Evolutionary conservation across 306 rosid species (phyloP), one percentile per base, ranked within the genome.

Genomic region (Cyclanthera cordifolia): DNA sequence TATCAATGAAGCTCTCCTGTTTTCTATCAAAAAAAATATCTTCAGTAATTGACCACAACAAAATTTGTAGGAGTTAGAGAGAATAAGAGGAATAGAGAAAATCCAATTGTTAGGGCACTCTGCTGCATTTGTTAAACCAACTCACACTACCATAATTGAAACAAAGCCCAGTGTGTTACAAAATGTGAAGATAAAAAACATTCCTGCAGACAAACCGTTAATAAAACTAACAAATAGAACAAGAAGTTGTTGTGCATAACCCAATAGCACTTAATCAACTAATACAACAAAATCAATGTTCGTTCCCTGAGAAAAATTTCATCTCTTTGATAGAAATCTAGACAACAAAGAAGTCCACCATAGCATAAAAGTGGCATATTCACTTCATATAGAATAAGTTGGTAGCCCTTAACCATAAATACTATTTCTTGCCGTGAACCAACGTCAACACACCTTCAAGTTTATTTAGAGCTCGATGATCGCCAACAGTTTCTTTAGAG

Each of bases 181-280:
- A 72, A 70, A 66, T 69, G 61, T 63, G 21, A 75, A 75, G 59
- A 66, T 75, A 73, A 74, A 70, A 51, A 59, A 9, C 54, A 55
- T 56, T 37, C 73, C 25, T 30, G 57, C 78, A 73, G 51, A 51
- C 48, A 73, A 72, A 34, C 59, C 32, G 32, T 16, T n/a, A 71
- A 70, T 69, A 61, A 53, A 24, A 43, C 68, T n/a, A 73, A 45
- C 58, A 56, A 53, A 43, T 60, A 71, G 46, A 71, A 25, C 53
- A 66, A 27, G 34, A 65, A 63, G 20, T 65, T 43, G 50, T 30
- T 61, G 37, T 4, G 47, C 55, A 66, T 66, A 24, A 16, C 16
- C 41, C 54, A 66, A 46, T 23, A 23, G 10, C n/a, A 54, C 55
- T 23, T 24, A 66, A 66, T 8, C 54, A 47, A 66, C 54, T 9